Evolutionary conservation across 805 yeast genomes (phyloP).

Genomic region (Monosporozyma servazzii): DNA sequence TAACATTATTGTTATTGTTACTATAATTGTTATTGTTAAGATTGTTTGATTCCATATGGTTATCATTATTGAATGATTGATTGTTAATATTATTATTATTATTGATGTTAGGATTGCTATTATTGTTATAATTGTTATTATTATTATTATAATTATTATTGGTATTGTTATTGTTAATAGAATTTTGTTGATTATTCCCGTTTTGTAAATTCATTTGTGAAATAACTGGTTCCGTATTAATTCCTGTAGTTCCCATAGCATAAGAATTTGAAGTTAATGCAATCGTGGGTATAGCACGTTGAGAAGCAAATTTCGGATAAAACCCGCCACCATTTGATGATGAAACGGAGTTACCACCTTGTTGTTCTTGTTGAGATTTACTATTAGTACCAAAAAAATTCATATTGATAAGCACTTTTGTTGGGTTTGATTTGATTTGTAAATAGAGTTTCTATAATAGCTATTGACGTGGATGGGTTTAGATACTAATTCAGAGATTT

Average conservation of each 20-base stretch:
- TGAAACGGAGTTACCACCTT: slow-evolving; percentile 6
- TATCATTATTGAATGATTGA: neutral
- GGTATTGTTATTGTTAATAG: too few species aligned
- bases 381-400: slow-evolving; percentile 22
- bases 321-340: slow-evolving; percentile 10
- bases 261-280: slow-evolving; percentile 54
- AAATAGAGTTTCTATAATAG: neutral
- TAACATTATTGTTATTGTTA: slow-evolving; percentile 8
- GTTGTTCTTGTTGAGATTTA: slow-evolving; percentile 7
- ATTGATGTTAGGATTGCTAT: neutral
- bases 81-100: neutral
- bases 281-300: slow-evolving; percentile 55
- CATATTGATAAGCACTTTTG: slow-evolving; percentile 11
- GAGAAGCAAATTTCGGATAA: slow-evolving; percentile 33
- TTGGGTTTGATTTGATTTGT: neutral
- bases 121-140: too few species aligned
- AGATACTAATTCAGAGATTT: neutral
- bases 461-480: neutral
- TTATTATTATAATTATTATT: too few species aligned
- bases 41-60: neutral
- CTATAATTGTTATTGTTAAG: slow-evolving; percentile 3
- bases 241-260: slow-evolving; percentile 61
- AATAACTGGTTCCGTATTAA: slow-evolving; percentile 30
- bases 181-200: neutral
- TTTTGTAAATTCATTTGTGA: slow-evolving; percentile 22